Evolutionary conservation across 768 basidiomycete species (phyloP).

Genomic region (Royoungia palumana): DNA sequence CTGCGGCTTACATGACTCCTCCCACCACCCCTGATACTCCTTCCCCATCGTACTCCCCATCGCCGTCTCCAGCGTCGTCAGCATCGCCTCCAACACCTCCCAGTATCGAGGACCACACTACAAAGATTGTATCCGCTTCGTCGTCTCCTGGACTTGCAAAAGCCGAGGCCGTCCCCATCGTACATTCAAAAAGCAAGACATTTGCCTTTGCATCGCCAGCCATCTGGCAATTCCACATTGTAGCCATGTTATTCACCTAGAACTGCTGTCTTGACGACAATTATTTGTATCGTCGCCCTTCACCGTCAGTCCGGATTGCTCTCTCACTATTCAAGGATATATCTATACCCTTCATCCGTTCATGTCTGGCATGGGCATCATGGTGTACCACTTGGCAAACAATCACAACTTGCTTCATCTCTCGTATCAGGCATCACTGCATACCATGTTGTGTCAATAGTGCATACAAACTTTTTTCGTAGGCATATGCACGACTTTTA

Average conservation of each 20-base stretch:
- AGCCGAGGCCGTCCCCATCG: slow-evolving; percentile 22
- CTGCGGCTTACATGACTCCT: no score
- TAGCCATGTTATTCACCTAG: no score
- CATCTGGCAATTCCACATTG: slow-evolving; percentile 48
- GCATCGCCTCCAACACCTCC: slow-evolving; percentile 59
- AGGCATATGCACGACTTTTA: slow-evolving; percentile 35
- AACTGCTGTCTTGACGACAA: no score
- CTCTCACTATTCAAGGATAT: slow-evolving; percentile 29
- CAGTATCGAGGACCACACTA: no score
- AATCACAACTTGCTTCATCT: slow-evolving; percentile 27
- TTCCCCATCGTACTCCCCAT: no score
- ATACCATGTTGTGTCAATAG: slow-evolving; percentile 39
- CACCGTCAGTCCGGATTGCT: slow-evolving; percentile 5
- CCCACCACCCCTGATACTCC: no score
- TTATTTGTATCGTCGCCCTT: slow-evolving; percentile 24
- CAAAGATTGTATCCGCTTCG: slow-evolving; percentile 42
- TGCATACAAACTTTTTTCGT: slow-evolving; percentile 28
- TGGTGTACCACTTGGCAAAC: slow-evolving; percentile 18
- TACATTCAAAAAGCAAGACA: slow-evolving; percentile 53
- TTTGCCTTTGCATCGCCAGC: slow-evolving; percentile 62
- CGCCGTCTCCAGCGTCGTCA: slow-evolving; percentile 57
- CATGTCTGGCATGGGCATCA: no score
- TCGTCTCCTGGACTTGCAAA: no score
- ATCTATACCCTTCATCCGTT: slow-evolving; percentile 32
- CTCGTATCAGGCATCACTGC: slow-evolving; percentile 26